phyloP scores from a whole-genome alignment of 2,329 filamentous ascomycete genomes.

The Acrocalymma vagum region DNA sequence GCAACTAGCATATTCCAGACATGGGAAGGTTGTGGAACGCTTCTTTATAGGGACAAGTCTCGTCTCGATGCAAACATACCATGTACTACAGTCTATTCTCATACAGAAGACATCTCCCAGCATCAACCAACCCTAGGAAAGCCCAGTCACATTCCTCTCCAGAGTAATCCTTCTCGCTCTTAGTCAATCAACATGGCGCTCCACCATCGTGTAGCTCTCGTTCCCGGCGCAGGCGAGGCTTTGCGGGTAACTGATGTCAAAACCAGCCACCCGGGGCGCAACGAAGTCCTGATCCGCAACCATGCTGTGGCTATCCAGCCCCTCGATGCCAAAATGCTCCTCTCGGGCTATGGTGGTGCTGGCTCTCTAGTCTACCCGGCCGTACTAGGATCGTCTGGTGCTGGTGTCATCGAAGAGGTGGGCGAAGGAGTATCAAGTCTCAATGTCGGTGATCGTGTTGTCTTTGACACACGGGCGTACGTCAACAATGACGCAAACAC shows the following conservation, averaged over 20 bases:
- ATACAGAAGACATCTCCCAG: too few relatives aligned
- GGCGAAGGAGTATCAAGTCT: conserved; percentile 53
- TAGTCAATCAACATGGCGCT: conserved; percentile 15
- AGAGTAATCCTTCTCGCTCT: not conserved
- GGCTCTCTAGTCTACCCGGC: conserved; percentile 23
- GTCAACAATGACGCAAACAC: conserved; percentile 25
- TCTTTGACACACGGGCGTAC: conserved; percentile 33
- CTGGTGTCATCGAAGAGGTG: conserved; percentile 56
- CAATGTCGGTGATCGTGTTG: conserved; percentile 54
- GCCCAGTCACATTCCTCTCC: too few relatives aligned
- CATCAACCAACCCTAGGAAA: too few relatives aligned
- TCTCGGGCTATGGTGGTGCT: conserved; percentile 27
- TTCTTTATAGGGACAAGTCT: too few relatives aligned
- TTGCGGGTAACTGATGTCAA: conserved; percentile 18
- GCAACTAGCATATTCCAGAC: conserved; percentile 20
- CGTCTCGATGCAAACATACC: too few relatives aligned
- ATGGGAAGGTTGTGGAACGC: conserved; percentile 3
- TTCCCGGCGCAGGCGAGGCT: conserved; percentile 16
- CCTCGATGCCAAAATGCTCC: conserved; percentile 35
- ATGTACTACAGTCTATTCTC: too few relatives aligned
- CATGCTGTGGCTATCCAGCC: conserved; percentile 32
- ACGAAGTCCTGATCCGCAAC: conserved; percentile 31
- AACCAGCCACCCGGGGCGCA: conserved; percentile 14
- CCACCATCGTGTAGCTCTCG: conserved; percentile 21
- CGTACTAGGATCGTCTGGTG: conserved; percentile 30